These are phyloP conservation scores for Hypoxylon sp. DNA, from an alignment of 2,329 filamentous ascomycete genomes.

Conservation along the genomic window DNA sequence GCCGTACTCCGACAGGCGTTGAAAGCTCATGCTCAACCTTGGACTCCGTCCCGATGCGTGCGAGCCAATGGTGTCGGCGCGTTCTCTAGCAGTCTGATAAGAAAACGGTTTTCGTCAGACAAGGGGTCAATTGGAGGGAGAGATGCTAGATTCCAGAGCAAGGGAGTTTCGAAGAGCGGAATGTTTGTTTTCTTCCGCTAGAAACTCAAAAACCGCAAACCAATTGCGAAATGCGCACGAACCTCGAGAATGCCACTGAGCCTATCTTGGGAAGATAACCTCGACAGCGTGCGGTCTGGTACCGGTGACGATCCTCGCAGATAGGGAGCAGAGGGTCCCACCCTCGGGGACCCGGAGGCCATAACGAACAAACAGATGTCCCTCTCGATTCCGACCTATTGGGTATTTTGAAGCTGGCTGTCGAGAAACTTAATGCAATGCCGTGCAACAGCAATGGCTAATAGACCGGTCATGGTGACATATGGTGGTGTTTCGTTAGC, in stretches of 20 bases:
- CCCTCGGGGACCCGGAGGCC: slow-evolving; percentile 36
- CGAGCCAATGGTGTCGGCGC: slow-evolving; percentile 60
- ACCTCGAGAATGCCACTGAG: slow-evolving; percentile 65
- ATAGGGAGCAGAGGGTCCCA: slow-evolving; percentile 37
- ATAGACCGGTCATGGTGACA: slow-evolving; percentile 16
- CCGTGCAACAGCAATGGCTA: slow-evolving; percentile 26
- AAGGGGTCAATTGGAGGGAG: slow-evolving; percentile 5
- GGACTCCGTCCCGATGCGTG: slow-evolving; percentile 43
- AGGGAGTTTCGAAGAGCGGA: neutral
- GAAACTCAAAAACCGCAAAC: neutral
- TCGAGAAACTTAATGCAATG: slow-evolving; percentile 19
- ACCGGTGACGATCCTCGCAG: slow-evolving; percentile 41
- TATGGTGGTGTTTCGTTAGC: slow-evolving; percentile 35
- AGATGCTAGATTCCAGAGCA: neutral
- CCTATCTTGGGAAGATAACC: slow-evolving; percentile 59
- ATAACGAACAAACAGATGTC: slow-evolving; percentile 16
- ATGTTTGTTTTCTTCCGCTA: slow-evolving; percentile 1
- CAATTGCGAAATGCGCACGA: slow-evolving; percentile 45
- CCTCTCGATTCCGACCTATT: slow-evolving; percentile 1
- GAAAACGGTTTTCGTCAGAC: slow-evolving; percentile 25
- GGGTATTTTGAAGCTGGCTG: slow-evolving; percentile 15
- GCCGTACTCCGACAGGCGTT: slow-evolving; percentile 37
- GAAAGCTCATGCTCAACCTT: slow-evolving; percentile 46
- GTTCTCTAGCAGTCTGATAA: slow-evolving; percentile 60
- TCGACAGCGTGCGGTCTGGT: slow-evolving; percentile 40